Evolutionary conservation across 345 rosid genomes (phyloP).

Genomic region (Abelmoschus esculentus): DNA sequence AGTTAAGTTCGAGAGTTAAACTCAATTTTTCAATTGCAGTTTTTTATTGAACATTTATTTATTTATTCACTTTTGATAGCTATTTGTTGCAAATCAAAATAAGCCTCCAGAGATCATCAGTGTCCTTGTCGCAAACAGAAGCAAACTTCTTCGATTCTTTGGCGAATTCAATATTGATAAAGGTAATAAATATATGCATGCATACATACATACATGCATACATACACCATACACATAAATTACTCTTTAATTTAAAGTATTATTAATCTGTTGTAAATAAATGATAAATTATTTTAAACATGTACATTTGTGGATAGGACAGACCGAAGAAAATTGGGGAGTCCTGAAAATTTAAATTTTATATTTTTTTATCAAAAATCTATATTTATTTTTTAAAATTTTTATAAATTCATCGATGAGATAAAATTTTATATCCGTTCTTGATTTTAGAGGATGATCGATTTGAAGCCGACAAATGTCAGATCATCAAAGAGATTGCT

Average conservation of each 20-base stretch:
- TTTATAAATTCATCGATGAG: too few relatives aligned
- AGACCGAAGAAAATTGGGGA: too few relatives aligned
- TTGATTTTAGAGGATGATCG: constrained; percentile 24
- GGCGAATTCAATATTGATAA: constrained; percentile 38
- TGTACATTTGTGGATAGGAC: too few relatives aligned
- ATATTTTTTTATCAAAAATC: too few relatives aligned
- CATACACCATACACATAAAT: too few relatives aligned
- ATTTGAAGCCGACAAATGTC: constrained; percentile 33
- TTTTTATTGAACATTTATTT: not conserved
- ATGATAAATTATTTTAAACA: not conserved
- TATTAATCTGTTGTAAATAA: not conserved
- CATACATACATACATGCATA: too few relatives aligned
- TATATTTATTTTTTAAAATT: too few relatives aligned
- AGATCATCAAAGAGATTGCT: constrained; percentile 27
- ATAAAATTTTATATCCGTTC: too few relatives aligned
- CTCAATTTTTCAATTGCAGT: not conserved
- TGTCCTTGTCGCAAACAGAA: constrained; percentile 36
- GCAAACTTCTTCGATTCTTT: constrained; percentile 46
- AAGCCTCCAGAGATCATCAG: constrained; percentile 37
- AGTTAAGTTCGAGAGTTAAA: too few relatives aligned
- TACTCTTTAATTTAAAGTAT: too few relatives aligned
- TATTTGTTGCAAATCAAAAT: constrained; percentile 48
- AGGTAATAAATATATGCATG: constrained; percentile 21
- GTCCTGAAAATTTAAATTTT: too few relatives aligned
- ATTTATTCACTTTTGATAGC: constrained; percentile 12